Conservation (phyloP, 2,329 filamentous ascomycete genomes). For the Colletotrichum sp. region DNA sequence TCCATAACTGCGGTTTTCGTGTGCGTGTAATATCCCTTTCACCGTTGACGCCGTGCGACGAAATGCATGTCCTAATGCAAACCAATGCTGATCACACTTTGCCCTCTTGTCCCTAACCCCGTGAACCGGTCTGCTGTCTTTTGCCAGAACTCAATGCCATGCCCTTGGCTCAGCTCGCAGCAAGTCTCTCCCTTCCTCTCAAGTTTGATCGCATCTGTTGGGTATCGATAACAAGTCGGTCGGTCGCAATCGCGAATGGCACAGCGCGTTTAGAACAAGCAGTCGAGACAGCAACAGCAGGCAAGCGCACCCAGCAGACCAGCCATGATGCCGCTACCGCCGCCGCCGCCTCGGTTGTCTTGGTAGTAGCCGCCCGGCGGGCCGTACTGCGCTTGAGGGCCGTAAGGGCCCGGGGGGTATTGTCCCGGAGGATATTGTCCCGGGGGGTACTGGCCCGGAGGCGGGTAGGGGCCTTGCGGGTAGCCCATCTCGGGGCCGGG, state of each 20-base stretch:
- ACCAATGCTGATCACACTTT: neutral
- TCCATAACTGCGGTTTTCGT: neutral
- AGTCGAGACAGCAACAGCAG: conserved; percentile 65
- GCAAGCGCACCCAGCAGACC: conserved; percentile 56
- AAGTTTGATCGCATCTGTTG: neutral
- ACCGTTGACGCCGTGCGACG: neutral
- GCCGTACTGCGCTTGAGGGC: conserved; percentile 17
- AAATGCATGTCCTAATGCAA: neutral
- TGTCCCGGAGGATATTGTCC: conserved; percentile 37
- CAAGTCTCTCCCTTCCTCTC: neutral
- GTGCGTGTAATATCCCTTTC: neutral
- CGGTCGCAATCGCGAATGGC: conserved; percentile 5
- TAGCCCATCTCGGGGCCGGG: conserved; percentile 49
- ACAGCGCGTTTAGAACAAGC: conserved; percentile 52
- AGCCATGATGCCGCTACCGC: conserved; percentile 41
- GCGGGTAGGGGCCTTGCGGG: conserved; percentile 32
- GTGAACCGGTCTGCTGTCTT: neutral
- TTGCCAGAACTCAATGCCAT: neutral
- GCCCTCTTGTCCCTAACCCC: neutral
- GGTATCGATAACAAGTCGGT: conserved; percentile 1
- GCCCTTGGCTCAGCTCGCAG: neutral
- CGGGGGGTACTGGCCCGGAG: conserved; percentile 37
- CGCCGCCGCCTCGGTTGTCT: conserved; percentile 32
- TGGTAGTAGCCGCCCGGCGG: conserved; percentile 30
- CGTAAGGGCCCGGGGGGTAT: conserved; percentile 24